These are phyloP conservation scores for Cardamine occulta DNA, from an alignment of 345 rosid species.

Conservation along the genomic window DNA sequence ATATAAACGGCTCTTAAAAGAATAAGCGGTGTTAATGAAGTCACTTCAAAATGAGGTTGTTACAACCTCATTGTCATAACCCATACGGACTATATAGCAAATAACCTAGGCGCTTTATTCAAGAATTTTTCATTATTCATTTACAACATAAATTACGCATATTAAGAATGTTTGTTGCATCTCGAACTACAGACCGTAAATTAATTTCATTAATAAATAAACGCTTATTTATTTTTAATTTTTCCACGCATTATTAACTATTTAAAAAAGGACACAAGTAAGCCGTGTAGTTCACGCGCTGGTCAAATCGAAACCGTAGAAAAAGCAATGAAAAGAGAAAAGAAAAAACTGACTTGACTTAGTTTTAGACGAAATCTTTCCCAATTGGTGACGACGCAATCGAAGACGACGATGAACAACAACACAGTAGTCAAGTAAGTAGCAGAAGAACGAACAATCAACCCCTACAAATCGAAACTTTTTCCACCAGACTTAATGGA, in stretches of 20 bases:
- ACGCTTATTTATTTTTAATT: neutral
- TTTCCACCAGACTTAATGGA: conserved; percentile 37
- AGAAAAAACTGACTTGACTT: conserved; percentile 21
- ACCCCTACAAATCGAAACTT: neutral
- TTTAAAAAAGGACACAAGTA: conserved; percentile 3
- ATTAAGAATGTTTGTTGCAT: too few relatives aligned
- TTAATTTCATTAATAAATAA: too few relatives aligned
- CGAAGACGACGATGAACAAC: conserved; percentile 25
- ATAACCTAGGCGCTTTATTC: too few relatives aligned
- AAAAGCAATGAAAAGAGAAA: neutral
- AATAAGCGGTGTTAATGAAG: too few relatives aligned
- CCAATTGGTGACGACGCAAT: neutral
- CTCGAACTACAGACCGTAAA: too few relatives aligned
- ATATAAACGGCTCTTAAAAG: too few relatives aligned
- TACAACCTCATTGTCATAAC: too few relatives aligned
- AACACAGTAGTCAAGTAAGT: neutral
- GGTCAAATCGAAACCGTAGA: conserved; percentile 35
- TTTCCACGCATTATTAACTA: neutral
- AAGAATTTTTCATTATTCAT: too few relatives aligned
- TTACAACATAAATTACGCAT: too few relatives aligned
- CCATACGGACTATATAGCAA: too few relatives aligned
- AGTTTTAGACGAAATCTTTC: neutral
- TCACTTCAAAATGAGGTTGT: too few relatives aligned
- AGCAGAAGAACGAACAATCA: neutral
- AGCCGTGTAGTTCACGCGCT: conserved; percentile 34